Conservation (phyloP, 495 filamentous ascomycete genomes). For the Aspergillus homomorphus region DNA sequence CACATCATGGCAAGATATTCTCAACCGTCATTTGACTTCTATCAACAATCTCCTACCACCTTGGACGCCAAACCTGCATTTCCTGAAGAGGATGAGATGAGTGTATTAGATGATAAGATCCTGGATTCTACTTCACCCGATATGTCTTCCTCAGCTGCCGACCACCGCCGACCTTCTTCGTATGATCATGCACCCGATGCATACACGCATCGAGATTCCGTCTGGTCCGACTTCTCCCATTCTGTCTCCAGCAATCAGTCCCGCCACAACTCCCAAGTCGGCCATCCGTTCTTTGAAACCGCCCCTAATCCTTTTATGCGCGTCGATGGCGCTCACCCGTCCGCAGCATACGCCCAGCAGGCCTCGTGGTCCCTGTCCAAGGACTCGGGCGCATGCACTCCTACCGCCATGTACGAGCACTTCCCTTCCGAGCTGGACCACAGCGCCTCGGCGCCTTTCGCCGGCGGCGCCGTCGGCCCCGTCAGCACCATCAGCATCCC, state of each 20-base stretch:
- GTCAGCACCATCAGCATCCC: constrained; percentile 45
- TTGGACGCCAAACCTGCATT: constrained; percentile 61
- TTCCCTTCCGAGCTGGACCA: constrained; percentile 62
- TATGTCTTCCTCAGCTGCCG: constrained; percentile 59
- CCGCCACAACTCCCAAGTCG: constrained; percentile 38
- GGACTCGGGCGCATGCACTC: constrained; percentile 58
- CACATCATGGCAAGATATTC: constrained; percentile 45
- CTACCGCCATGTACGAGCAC: constrained; percentile 58
- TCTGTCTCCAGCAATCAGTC: constrained; percentile 37
- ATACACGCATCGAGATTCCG: constrained; percentile 71
- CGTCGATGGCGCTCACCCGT: constrained; percentile 51
- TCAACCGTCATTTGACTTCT: constrained; percentile 53
- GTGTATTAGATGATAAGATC: constrained; percentile 82
- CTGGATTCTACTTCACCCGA: constrained; percentile 69
- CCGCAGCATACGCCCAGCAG: constrained; percentile 46
- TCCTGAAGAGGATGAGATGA: constrained; percentile 77
- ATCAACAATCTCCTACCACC: constrained; percentile 58
- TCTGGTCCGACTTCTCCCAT: constrained; percentile 72
- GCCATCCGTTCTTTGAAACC: constrained; percentile 36
- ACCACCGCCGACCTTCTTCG: constrained; percentile 65
- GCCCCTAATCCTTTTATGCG: constrained; percentile 54
- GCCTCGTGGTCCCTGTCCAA: constrained; percentile 44
- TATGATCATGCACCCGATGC: constrained; percentile 65
- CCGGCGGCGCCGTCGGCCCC: constrained; percentile 51
- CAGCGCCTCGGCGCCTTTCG: constrained; percentile 51